Base-by-base conservation (phyloP, 208 protist species). In the Herpetomonas tarakana region DNA sequence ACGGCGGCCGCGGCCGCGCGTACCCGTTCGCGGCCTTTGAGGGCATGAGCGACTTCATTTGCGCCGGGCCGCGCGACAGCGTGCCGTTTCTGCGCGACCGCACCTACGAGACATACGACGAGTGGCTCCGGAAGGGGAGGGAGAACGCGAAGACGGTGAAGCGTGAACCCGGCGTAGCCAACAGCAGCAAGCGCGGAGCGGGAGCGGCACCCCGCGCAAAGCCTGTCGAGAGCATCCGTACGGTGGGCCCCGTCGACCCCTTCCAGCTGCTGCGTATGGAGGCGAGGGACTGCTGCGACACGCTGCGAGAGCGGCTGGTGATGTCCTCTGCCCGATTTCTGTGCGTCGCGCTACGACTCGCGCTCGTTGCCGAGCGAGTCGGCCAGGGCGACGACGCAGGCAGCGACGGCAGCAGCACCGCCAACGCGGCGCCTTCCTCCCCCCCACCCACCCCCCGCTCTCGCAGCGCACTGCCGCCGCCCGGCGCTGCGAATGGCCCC, bases 51-150 rank as follows among this genome's bases (percentile, higher is more conserved):
- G 65, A 62, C 50, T 71, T 65, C 27, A 46, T 58, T 1, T 70
- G 59, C 38, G 66, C 64, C 50, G 60, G 52, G 21, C 59, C 59
- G 2, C 55, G 51, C 21, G 63, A 52, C 18, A 73, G 65, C 24
- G 14, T 73, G 39, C 57, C 53, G 29, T 68, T 62, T 50, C 54
- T 76, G 44, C 70, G 52, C 14, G 65, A 78, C 41, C 61, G 57
- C 29, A 62, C 54, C 46, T 78, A 73, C 55, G 65, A 65, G 53
- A 65, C 58, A 3, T 78, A 65, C 27, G 65, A 69, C 29, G 72
- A 70, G 44, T 73, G 62, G 65, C 60, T 71, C 26, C 58, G 61
- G 31, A 58, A 68, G 30, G 41, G 41, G 47, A 24, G 51, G 3
- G 58, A 51, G 56, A 51, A 30, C 31, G 38, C 31, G 11, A 60